These are phyloP conservation scores for Chromosphaera perkinsii DNA, from an alignment of 208 protist species.

Conservation along the genomic window DNA sequence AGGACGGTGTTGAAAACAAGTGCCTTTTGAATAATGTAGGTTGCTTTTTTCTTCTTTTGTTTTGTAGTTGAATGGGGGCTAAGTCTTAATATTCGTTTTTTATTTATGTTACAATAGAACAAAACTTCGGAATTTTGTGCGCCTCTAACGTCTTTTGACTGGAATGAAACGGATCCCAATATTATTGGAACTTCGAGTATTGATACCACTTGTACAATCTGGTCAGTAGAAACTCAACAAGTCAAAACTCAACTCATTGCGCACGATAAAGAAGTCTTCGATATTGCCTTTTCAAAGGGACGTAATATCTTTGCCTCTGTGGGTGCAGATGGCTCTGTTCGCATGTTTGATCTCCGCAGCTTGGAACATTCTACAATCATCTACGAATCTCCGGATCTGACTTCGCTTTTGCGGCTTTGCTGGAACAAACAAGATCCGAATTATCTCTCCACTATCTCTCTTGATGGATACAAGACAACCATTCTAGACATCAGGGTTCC, in stretches of 20 bases:
- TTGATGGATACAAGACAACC: constrained; percentile 82
- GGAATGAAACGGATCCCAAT: constrained; percentile 87
- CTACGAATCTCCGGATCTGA: constrained; percentile 82
- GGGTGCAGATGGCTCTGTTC: constrained; percentile 92
- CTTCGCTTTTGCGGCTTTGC: constrained; percentile 83
- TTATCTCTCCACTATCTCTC: constrained; percentile 81
- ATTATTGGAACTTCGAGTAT: constrained; percentile 93
- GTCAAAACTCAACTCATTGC: constrained; percentile 93
- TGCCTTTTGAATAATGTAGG: constrained; percentile 66
- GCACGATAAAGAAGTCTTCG: constrained; percentile 99
- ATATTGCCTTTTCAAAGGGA: constrained; percentile 86
- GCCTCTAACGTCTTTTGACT: constrained; percentile 98
- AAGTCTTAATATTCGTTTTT: background rate
- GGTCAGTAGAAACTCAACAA: constrained; percentile 77
- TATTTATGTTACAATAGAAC: constrained; percentile 56
- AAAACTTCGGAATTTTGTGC: constrained; percentile 94
- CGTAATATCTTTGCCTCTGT: constrained; percentile 90
- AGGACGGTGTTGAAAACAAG: constrained; percentile 39
- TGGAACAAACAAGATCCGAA: constrained; percentile 85
- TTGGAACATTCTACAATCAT: constrained; percentile 96
- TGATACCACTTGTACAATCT: constrained; percentile 97
- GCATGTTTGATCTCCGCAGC: constrained; percentile 89
- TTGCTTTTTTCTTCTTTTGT: background rate
- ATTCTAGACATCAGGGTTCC: constrained; percentile 83
- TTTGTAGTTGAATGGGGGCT: background rate